phyloP scores from a whole-genome alignment of 1,139 yeast genomes.

The Suzukiozyma palmioleophila region DNA sequence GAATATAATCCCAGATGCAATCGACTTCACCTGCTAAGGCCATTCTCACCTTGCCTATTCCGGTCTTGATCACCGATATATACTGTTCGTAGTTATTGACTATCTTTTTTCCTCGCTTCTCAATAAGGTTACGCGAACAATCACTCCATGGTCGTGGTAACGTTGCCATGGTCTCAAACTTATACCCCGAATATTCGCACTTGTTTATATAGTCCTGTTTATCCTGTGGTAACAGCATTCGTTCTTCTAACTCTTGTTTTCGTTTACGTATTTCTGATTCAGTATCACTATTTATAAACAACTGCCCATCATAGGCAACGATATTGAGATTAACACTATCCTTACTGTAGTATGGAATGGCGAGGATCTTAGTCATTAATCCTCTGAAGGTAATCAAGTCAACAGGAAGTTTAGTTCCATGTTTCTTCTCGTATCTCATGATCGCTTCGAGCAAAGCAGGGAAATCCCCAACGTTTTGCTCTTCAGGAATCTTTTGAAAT shows the following conservation, averaged over 20 bases:
- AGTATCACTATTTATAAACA: constrained; percentile 70
- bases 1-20: constrained; percentile 78
- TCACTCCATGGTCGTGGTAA: constrained; percentile 73
- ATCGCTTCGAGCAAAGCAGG: constrained; percentile 56
- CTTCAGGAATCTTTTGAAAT: constrained; percentile 54
- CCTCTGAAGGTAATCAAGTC: constrained; percentile 86
- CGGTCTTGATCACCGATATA: constrained; percentile 73
- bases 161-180: constrained; percentile 79
- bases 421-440: constrained; percentile 47
- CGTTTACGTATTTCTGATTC: constrained; percentile 29
- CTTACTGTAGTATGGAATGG: constrained; percentile 51
- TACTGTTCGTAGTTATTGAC: constrained; percentile 77
- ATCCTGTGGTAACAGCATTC: constrained; percentile 28
- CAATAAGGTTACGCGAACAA: constrained; percentile 61
- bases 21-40: constrained; percentile 89
- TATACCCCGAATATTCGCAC: constrained; percentile 68
- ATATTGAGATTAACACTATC: constrained; percentile 65
- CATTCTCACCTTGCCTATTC: constrained; percentile 69
- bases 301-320: constrained; percentile 70
- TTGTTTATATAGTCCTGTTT: constrained; percentile 33
- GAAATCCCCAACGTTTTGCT: constrained; percentile 50
- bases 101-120: constrained; percentile 50
- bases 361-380: constrained; percentile 62
- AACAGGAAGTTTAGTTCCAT: constrained; percentile 45
- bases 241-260: constrained; percentile 18